A percentile compares a stretch with the other conserved stretches of the same genome.
Evolutionary conservation across 2,329 filamentous ascomycete genomes (phyloP).

Genomic region (Colletotrichum scovillei): DNA sequence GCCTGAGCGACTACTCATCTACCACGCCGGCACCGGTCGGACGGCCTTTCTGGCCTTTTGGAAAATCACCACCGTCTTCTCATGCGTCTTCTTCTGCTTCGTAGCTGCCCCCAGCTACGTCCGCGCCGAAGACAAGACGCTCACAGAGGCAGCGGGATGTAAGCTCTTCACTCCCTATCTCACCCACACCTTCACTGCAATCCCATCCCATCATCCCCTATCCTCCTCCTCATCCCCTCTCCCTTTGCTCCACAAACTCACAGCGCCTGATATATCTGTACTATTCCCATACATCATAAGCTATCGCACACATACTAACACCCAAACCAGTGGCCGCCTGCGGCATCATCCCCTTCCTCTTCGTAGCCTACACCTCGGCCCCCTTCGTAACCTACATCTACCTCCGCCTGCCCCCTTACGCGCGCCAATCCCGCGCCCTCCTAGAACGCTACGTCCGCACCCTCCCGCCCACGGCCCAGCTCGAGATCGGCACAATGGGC

Average conservation of each 20-base stretch:
- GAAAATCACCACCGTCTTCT: constrained; percentile 77
- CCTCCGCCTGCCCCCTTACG: constrained; percentile 74
- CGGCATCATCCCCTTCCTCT: constrained; percentile 72
- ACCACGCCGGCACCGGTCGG: constrained; percentile 77
- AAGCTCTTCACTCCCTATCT: constrained; percentile 43
- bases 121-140: constrained; percentile 51
- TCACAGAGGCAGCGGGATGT: constrained; percentile 51
- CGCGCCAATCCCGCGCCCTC: constrained; percentile 68
- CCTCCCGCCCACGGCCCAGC: constrained; percentile 56
- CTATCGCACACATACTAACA: constrained; percentile 16
- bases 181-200: no score
- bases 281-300: not conserved
- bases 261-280: no score
- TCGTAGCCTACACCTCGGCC: constrained; percentile 72
- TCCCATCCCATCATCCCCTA: not conserved
- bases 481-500: constrained; percentile 68
- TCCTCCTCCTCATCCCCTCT: not conserved
- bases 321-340: constrained; percentile 63
- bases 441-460: constrained; percentile 63
- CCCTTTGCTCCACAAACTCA: not conserved
- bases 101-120: constrained; percentile 71
- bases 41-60: constrained; percentile 76
- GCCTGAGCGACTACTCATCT: constrained; percentile 74
- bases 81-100: constrained; percentile 74
- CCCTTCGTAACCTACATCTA: constrained; percentile 81